Evolutionary conservation across 2,329 filamentous ascomycete genomes (phyloP), one percentile per base, ranked within the genome.

Genomic region (Calonectria ilicicola): DNA sequence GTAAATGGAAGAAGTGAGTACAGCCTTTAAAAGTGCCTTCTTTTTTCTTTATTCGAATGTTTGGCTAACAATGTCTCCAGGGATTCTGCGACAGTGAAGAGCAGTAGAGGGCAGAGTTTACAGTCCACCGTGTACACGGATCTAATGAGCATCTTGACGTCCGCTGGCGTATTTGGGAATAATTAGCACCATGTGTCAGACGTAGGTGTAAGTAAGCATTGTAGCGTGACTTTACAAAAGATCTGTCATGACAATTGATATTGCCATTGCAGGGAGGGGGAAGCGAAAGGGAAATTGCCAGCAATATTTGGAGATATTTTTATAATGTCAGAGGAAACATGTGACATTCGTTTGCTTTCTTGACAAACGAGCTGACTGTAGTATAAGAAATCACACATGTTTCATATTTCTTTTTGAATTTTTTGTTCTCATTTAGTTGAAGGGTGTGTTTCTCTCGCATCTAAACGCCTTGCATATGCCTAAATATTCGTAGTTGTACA

Each of bases 381-480:
- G 29, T 5, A 32, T 32, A 9, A 32, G 29, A 9, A 35, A 35
- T 35, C 32, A 35, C 32, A 35, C 32, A 35, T 35, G 3, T 8
- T 35, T 12, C 32, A 35, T 35, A 10, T 35, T 73, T 47, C 26
- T 53, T 68, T 40, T 15, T 35, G 44, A 27, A 40, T 9, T 64
- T 27, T 23, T 23, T 62, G 19, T 73, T 74, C 26, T 69, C 29
- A 49, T 66, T 51, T 77, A 76, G 69, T 58, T 78, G 75, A 75
- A 80, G 75, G 74, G 76, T 78, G 69, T 71, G 68, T 75, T 67
- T 75, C 71, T 74, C 49, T 77, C 76, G 69, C 76, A 75, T 81
- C 75, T 78, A 56, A 83, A 84, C 82, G 82, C 82, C 82, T 77
- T 74, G 80, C 76, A 82, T 80, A 84, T 83, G 80, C 78, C 76